Evolutionary conservation across 2,329 filamentous ascomycete genomes (phyloP).

Genomic region (Leptoxyphium fumago): DNA sequence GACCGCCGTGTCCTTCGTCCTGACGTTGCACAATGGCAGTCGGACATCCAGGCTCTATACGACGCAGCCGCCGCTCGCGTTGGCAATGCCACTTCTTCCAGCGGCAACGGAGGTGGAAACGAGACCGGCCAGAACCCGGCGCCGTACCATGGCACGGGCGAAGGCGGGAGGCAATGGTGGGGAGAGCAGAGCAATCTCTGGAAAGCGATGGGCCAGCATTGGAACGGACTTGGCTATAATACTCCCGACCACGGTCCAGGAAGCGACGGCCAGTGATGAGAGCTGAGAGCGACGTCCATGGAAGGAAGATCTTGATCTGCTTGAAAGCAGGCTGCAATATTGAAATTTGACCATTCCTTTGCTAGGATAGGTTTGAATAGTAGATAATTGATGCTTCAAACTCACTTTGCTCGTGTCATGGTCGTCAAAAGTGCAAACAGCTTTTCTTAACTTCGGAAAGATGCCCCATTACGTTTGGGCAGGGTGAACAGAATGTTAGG

Average conservation of each 20-base stretch:
- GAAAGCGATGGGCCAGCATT: not conserved
- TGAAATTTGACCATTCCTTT: no score
- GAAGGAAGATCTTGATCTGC: no score
- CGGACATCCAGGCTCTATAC: slow-evolving; percentile 46
- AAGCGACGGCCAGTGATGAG: no score
- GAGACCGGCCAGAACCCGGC: not conserved
- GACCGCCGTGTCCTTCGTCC: slow-evolving; percentile 37
- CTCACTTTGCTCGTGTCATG: no score
- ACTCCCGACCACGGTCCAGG: not conserved
- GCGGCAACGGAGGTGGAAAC: not conserved
- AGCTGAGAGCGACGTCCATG: no score
- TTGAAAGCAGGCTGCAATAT: no score
- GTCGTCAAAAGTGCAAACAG: no score
- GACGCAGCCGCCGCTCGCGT: slow-evolving; percentile 28
- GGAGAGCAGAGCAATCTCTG: not conserved
- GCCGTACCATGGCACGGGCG: not conserved
- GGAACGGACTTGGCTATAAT: not conserved
- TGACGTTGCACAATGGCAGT: slow-evolving; percentile 43
- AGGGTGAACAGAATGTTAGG: no score
- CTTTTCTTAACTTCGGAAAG: no score
- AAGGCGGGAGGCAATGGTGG: not conserved
- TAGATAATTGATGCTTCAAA: no score
- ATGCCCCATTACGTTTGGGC: no score
- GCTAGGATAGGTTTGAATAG: no score
- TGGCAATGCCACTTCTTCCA: not conserved